These are phyloP conservation scores for Apiospora koreana DNA, from an alignment of 2,329 filamentous ascomycete species.

Conservation along the genomic window DNA sequence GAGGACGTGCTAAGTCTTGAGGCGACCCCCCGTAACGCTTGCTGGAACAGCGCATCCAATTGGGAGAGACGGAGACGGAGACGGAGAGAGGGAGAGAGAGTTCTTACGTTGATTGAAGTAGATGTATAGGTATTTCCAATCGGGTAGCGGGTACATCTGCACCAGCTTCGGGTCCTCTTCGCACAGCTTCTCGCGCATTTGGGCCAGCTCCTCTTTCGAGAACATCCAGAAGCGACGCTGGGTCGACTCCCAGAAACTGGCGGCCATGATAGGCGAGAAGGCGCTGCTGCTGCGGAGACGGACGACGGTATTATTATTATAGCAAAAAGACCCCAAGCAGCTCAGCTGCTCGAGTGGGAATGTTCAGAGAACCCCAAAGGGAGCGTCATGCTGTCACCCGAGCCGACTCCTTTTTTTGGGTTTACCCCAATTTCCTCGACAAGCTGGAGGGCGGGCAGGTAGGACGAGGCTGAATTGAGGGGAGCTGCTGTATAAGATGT, in stretches of 20 bases:
- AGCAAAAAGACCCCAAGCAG: background rate
- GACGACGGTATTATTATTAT: no score
- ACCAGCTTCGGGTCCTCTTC: slow-evolving; percentile 74
- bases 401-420: background rate
- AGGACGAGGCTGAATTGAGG: slow-evolving; percentile 4
- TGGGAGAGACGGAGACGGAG: background rate
- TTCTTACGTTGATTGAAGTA: slow-evolving; percentile 88
- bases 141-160: slow-evolving; percentile 79
- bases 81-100: slow-evolving; percentile 12
- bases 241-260: slow-evolving; percentile 96
- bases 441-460: background rate
- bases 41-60: background rate
- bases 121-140: slow-evolving; percentile 80
- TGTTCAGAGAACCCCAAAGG: background rate
- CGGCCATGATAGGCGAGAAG: slow-evolving; percentile 64
- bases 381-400: background rate
- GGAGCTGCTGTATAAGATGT: background rate
- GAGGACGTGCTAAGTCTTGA: no score
- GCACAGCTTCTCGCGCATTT: slow-evolving; percentile 74
- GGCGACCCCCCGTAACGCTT: no score
- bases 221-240: slow-evolving; percentile 92
- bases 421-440: background rate
- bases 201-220: slow-evolving; percentile 75
- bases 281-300: background rate
- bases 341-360: slow-evolving; percentile 1